phyloP scores from a whole-genome alignment of 441 rosid genomes.

The Aleurites moluccanus region DNA sequence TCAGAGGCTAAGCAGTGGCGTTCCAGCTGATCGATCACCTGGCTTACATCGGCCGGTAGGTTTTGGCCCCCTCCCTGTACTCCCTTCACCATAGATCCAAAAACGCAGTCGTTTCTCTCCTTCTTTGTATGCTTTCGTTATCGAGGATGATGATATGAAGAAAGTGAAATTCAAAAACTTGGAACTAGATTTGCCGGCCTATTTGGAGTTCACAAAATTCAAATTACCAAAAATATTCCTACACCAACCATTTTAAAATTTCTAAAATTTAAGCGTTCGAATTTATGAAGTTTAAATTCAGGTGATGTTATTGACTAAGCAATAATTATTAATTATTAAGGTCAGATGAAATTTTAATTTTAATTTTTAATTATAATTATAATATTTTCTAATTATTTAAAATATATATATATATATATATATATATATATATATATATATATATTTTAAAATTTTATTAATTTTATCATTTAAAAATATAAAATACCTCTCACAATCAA shows the following conservation, averaged over 20 bases:
- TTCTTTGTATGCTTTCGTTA: not conserved
- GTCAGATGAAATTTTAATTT: too few relatives aligned
- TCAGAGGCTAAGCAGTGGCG: constrained; percentile 95
- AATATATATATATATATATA: too few relatives aligned
- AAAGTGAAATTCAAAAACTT: not conserved
- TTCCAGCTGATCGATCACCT: constrained; percentile 89
- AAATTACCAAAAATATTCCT: constrained; percentile 12
- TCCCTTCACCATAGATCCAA: constrained; percentile 52
- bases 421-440: too few relatives aligned
- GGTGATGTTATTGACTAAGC: too few relatives aligned
- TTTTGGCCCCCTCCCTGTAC: constrained; percentile 52
- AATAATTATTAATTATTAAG: too few relatives aligned
- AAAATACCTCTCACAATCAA: too few relatives aligned
- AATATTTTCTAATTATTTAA: too few relatives aligned
- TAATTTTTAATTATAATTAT: too few relatives aligned
- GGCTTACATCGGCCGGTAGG: constrained; percentile 77
- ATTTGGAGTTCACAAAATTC: not conserved
- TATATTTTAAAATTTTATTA: too few relatives aligned
- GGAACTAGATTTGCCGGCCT: not conserved
- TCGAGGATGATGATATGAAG: not conserved
- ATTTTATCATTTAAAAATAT: too few relatives aligned
- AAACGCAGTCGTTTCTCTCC: not conserved
- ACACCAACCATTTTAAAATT: not conserved
- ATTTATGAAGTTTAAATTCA: too few relatives aligned
- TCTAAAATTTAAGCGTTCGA: too few relatives aligned